Evolutionary conservation across 2,329 filamentous ascomycete genomes (phyloP), one percentile per base, ranked within the genome.

Genomic region (Penicillium sp.): DNA sequence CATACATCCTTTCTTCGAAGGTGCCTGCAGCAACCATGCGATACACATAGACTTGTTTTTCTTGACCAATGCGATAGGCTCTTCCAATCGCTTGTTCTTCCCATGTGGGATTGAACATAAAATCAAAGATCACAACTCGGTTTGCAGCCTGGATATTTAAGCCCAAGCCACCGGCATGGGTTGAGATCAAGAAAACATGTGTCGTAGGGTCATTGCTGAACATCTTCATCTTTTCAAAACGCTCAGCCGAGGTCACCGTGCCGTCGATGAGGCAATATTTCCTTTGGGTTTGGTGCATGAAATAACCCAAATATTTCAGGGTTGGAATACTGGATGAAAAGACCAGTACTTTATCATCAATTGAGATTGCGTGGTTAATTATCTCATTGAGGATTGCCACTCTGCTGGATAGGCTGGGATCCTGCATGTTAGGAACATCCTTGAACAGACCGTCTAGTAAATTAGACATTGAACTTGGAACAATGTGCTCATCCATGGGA

Each of bases 41-140:
- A 72, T 97, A 97, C 1, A 97, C 91, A 67, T 83, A 92, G 1
- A 96, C 91, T 0, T 82, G 79, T 63, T 92, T 94, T 35, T 75
- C 77, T 70, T 97, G 92, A 0, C 91, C 91, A 32, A 97, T 82
- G 1, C 92, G 89, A 71, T 94, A 96, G 0, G 90, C 88, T 49
- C 92, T 83, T 2, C 91, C 92, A 47, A 96, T 84, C 1, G 92
- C 92, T 72, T 97, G 92, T 64, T 91, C 87, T 70, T 96, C 92
- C 67, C 86, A 80, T 5, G 85, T 81, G 0, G 92, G 92, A 59
- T 92, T 94, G 74, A 86, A 96, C 57, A 81, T 79, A 66, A 88
- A 90, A 68, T 97, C 92, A 52, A 95, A 88, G 18, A 97, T 87
- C 18, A 97, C 82, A 1, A 96, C 89, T 18, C 92, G 84, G 68